Base-by-base conservation (phyloP, 164 flowering plant species). In the Liquidambar formosana region DNA sequence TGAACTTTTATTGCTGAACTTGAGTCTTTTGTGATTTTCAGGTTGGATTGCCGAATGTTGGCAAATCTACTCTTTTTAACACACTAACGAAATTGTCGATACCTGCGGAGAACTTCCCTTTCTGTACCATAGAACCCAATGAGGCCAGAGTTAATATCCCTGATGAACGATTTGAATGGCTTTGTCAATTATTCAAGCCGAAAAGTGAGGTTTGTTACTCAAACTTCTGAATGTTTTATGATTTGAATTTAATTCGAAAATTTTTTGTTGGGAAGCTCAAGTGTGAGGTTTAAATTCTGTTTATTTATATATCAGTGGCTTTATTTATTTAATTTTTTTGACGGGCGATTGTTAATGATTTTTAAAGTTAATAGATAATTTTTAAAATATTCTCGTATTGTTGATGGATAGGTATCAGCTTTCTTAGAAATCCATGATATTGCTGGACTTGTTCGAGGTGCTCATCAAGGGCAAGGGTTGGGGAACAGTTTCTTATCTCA, bases 31-130 rank as follows among this genome's bases (percentile, higher is more conserved):
- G 21, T 60, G 6, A 12, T 65, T 76, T 73, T 57, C 82, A 94
- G 97, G 98, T 94, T 71, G 98, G 98, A 16, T 81, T 94, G 81
- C 99, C 99, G 25, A 95, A 95, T 91, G 99, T 95, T 44, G 99
- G 98, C 16, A 95, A 95, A 68, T 91, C 97, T 26, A 95, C 99
- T 13, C 92, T 92, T n/a, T 95, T 95, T 73, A 95, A 95, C 80
- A 89, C 96, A 0, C 93, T 95, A 26, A 95, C 99, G 19, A 95
- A 95, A 82, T 48, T 95, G 38, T 67, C 97, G 0, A 95, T 95
- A 13, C 97, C 99, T 10, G 97, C 99, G 0, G 99, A 95, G 77
- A 95, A 95, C 66, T 95, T 91, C 73, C 99, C 99, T 26, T 95
- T 95, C 64, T 95, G 99, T 73, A 95, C 99, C 66, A 93, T 95